Percentiles rank a stretch among this genome's conserved stretches.
Conservation (phyloP, 2,329 filamentous ascomycete species). For the Penicillium glabrum region DNA sequence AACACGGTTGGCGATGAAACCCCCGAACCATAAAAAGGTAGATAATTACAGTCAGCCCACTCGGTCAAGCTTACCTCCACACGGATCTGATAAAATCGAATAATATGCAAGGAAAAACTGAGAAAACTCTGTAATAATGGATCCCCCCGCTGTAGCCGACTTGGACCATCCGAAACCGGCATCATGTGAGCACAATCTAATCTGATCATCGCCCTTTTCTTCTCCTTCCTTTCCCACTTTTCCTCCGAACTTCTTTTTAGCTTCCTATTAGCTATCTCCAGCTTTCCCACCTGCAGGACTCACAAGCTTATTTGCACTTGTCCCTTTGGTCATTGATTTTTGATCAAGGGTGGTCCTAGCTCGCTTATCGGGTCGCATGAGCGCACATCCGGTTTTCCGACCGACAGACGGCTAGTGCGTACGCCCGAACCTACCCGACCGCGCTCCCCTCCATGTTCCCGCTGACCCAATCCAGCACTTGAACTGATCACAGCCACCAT, state of each 20-base stretch:
- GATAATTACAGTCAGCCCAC: conserved; percentile 20
- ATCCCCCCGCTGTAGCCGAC: conserved; percentile 6
- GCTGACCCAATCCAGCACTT: conserved; percentile 25
- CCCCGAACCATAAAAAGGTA: background rate
- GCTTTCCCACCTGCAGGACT: background rate
- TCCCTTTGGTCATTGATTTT: background rate
- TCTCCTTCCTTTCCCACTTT: conserved; percentile 13
- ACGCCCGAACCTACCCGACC: conserved; percentile 21
- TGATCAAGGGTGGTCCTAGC: conserved; percentile 6
- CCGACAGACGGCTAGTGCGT: conserved; percentile 30
- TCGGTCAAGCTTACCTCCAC: conserved; percentile 9
- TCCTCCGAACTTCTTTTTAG: conserved; percentile 8
- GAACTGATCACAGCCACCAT: conserved; percentile 17
- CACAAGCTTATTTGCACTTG: background rate
- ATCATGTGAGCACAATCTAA: conserved; percentile 29
- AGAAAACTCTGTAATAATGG: conserved; percentile 8
- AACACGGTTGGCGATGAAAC: conserved; percentile 7
- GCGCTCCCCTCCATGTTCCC: conserved; percentile 12
- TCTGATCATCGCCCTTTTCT: conserved; percentile 28
- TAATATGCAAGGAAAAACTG: conserved; percentile 2
- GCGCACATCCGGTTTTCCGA: conserved; percentile 38
- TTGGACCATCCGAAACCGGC: conserved; percentile 23
- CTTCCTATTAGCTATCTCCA: conserved; percentile 8
- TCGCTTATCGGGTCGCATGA: conserved; percentile 35
- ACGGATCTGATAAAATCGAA: conserved; percentile 21